These are phyloP conservation scores for Beverwykella pulmonaria DNA, from an alignment of 495 filamentous ascomycete species.

Conservation along the genomic window DNA sequence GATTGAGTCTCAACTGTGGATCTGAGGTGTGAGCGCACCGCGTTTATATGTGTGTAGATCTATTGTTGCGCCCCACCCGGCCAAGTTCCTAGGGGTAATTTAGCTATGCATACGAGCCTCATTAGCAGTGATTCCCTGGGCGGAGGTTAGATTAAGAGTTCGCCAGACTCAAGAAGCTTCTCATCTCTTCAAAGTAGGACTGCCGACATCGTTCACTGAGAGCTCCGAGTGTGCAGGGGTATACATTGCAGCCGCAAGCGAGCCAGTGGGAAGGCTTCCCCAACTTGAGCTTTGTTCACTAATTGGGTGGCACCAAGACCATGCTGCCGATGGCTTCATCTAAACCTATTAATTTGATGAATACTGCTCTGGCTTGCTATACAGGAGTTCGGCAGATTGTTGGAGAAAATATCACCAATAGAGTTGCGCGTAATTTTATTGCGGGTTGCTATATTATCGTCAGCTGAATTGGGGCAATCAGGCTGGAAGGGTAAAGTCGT, in stretches of 20 bases:
- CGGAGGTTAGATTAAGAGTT: conserved; percentile 1
- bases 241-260: neutral
- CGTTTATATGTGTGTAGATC: conserved; percentile 17
- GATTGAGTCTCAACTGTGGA: neutral
- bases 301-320: neutral
- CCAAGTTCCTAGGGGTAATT: neutral
- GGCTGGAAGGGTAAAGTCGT: conserved; percentile 14
- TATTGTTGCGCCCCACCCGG: neutral
- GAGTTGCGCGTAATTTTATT: conserved; percentile 7
- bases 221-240: neutral
- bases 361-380: conserved; percentile 1
- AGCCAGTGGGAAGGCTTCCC: neutral
- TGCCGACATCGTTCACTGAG: neutral
- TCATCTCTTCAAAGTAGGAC: conserved; percentile 4
- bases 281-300: neutral
- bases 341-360: conserved; percentile 13
- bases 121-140: conserved; percentile 2
- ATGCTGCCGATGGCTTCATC: conserved; percentile 7
- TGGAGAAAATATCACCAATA: neutral
- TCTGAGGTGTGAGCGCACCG: neutral
- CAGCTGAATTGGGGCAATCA: neutral
- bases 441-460: neutral
- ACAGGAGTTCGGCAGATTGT: conserved; percentile 13
- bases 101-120: neutral
- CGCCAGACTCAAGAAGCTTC: neutral